Evolutionary conservation across 129 eudicot genomes (phyloP), one percentile per base, ranked within the genome.

Genomic region (Artemisia tridentata): DNA sequence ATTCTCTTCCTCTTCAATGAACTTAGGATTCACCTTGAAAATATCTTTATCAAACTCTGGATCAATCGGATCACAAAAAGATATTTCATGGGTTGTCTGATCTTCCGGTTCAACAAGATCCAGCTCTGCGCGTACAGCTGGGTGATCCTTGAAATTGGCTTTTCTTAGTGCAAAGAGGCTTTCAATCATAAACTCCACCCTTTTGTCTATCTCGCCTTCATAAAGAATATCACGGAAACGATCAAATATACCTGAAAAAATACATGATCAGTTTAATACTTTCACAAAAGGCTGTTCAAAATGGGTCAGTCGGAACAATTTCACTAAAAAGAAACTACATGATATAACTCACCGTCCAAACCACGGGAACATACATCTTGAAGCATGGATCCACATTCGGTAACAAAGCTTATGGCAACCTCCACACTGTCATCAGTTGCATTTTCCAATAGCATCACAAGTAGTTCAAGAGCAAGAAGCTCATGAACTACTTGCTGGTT

Each of bases 381-480:
- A 16, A 95, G 97, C 62, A 90, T 88, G 11, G 96, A 81, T 18
- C 99, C 99, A 38, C 99, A 95, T 54, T 95, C 93, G 0, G 96
- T 95, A 38, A 95, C 96, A 81, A 88, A 95, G 6, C 96, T 91
- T 59, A 84, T 97, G 14, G 99, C 97, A 27, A 95, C 99, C 75
- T 95, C 99, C 27, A 95, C 99, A 69, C 97, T 95, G 29, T 90
- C 97, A 84, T 95, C 99, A 41, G 97, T 84, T 18, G 97, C 97
- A 72, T 84, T 86, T 55, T 88, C 97, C 67, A 95, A 80, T 47
- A 93, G 68, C 54, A 85, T 73, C 0, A 92, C 88, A 5, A 93
- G 88, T 60, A 90, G 85, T 78, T 93, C 99, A 68, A 93, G 90
- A 54, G 97, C 99, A 64, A 93, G 83, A 59, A 89, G 88, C 82